These are phyloP conservation scores for Cladosporium oxysporum DNA, from an alignment of 2,329 filamentous ascomycete species.

Conservation along the genomic window DNA sequence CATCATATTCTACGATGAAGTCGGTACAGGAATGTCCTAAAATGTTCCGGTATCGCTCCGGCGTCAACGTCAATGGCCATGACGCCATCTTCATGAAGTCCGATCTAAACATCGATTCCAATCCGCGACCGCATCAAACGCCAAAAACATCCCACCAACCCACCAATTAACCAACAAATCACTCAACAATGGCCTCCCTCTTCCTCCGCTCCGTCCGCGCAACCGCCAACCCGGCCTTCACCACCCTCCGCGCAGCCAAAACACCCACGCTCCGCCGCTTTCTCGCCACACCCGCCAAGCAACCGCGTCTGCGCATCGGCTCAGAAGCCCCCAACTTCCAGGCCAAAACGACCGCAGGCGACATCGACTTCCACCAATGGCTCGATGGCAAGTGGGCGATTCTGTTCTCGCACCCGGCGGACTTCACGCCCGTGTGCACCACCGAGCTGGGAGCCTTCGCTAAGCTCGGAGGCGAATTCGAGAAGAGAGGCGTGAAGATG, in stretches of 20 bases:
- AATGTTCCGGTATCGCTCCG: slow-evolving; percentile 5
- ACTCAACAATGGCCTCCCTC: slow-evolving; percentile 9
- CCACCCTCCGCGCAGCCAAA: slow-evolving; percentile 13
- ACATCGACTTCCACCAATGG: slow-evolving; percentile 82
- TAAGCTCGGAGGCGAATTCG: slow-evolving; percentile 84
- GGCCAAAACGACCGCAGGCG: slow-evolving; percentile 73
- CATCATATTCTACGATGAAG: not conserved
- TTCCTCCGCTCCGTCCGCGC: slow-evolving; percentile 15
- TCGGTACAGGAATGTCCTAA: not conserved
- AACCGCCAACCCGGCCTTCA: slow-evolving; percentile 8
- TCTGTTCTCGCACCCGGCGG: slow-evolving; percentile 80
- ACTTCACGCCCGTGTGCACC: slow-evolving; percentile 94
- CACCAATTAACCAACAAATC: not conserved
- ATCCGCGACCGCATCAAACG: not conserved
- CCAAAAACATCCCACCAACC: not conserved
- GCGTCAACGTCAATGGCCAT: not conserved
- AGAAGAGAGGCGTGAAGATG: slow-evolving; percentile 83
- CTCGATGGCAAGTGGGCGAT: slow-evolving; percentile 78
- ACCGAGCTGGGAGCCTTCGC: slow-evolving; percentile 93
- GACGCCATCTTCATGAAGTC: slow-evolving; percentile 6
- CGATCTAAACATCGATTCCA: not conserved
- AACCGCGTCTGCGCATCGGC: slow-evolving; percentile 48
- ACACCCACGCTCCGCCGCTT: slow-evolving; percentile 34
- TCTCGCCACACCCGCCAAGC: slow-evolving; percentile 26
- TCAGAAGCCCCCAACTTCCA: slow-evolving; percentile 75